Base-by-base conservation (phyloP, 345 rosid genomes). In the Gossypium australe region DNA sequence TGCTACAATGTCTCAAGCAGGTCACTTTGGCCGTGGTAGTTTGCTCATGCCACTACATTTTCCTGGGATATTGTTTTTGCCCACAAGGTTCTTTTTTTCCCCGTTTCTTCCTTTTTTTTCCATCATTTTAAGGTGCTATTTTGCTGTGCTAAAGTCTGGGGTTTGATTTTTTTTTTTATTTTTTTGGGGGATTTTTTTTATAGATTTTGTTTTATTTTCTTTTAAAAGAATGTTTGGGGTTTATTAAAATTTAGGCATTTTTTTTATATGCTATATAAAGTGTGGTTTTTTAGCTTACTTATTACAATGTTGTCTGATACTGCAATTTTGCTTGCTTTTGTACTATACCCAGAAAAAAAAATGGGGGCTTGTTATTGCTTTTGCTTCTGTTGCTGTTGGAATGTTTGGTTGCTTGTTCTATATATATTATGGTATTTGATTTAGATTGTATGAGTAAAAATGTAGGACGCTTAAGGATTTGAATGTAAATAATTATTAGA, bases 1-100 rank as follows among this genome's bases (percentile, higher is more conserved):
- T 52, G 66, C 77, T 38, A 53, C 69, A 51, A 68, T n/a, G 70
- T 59, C 49, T 70, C 65, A 55, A 44, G 75, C 60, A 53, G 78
- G 53, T 64, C 74, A 29, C 63, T 0, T 64, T 18, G 77, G 64
- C 74, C 71, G 63, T 71, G 27, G 57, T 38, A 7, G 48, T 67
- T 65, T 60, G 60, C 47, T 66, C 27, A 4, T 67, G 56, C 72
- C 18, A 55, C 16, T 43, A 49, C 57, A 55, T 47, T 75, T 22
- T 49, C 47, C 56, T 25, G 22, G 51, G 34, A 66, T n/a, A 38
- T 75, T 78, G 79, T 52, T 72, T 76, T 53, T 41, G 66, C 70
- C 74, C 43, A 59, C 9, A 71, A 51, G 82, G 82, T 80, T 60
- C 18, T 22, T 17, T n/a, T 34, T 9, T 34, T 0, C n/a, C 24